Evolutionary conservation across 352 stramenopile genomes (phyloP).

Genomic region (Globisporangium nagaii): DNA sequence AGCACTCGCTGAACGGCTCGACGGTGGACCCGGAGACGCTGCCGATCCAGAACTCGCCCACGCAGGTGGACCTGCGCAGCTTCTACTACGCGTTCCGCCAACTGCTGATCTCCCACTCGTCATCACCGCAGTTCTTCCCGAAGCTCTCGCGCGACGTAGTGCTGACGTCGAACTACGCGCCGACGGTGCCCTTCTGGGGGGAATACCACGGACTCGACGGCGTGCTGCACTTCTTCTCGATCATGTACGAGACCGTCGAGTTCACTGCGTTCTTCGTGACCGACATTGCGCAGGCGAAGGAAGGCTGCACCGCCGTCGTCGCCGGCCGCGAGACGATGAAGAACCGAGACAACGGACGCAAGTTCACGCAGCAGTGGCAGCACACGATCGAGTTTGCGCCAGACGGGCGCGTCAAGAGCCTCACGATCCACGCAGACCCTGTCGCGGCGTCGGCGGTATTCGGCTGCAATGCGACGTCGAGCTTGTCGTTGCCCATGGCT

Average conservation of each 20-base stretch:
- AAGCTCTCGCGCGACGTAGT: slow-evolving; percentile 82
- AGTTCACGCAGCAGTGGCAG: slow-evolving; percentile 88
- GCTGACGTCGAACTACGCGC: slow-evolving; percentile 85
- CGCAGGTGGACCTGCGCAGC: slow-evolving; percentile 77
- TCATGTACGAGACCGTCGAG: slow-evolving; percentile 85
- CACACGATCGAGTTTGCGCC: slow-evolving; percentile 87
- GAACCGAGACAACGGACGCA: slow-evolving; percentile 82
- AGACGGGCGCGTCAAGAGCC: slow-evolving; percentile 80
- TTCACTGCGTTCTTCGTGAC: slow-evolving; percentile 88
- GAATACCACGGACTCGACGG: slow-evolving; percentile 86
- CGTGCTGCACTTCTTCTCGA: slow-evolving; percentile 87
- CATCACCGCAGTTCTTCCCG: slow-evolving; percentile 84
- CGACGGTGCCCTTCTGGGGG: slow-evolving; percentile 84
- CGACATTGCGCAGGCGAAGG: slow-evolving; percentile 82
- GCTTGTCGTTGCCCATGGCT: slow-evolving; percentile 77
- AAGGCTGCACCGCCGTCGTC: slow-evolving; percentile 78
- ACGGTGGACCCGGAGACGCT: slow-evolving; percentile 21
- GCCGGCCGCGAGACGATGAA: slow-evolving; percentile 86
- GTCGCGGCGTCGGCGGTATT: slow-evolving; percentile 85
- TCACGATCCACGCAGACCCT: slow-evolving; percentile 80
- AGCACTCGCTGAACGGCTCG: slow-evolving; percentile 24
- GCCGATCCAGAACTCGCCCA: slow-evolving; percentile 46
- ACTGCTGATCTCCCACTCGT: slow-evolving; percentile 85
- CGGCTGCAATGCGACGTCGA: slow-evolving; percentile 83
- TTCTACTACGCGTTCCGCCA: slow-evolving; percentile 87